Evolutionary conservation across 2,329 filamentous ascomycete species (phyloP), one percentile per base, ranked within the genome.

Genomic region (Pseudopyricularia javanii): DNA sequence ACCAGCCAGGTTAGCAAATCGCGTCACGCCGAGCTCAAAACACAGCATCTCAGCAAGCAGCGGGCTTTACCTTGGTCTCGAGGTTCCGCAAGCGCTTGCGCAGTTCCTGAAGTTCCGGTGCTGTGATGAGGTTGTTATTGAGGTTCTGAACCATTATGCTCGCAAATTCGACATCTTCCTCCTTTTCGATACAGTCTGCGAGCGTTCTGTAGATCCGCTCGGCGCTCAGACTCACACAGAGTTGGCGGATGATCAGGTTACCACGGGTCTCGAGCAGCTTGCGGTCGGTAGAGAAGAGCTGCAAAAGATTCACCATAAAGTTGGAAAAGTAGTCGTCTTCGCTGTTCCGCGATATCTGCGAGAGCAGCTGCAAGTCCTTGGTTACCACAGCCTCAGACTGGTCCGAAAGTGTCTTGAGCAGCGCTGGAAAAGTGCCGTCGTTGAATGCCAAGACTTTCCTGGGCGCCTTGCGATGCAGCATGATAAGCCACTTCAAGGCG

Each of bases 101-200:
- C 57, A 98, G 75, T 60, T 97, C 94, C 1, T 88, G 83, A 30
- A 98, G 74, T 67, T 98, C 91, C 1, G 94, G 93, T 0, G 94
- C 93, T 2, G 94, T 98, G 59, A 98, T 96, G 53, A 98, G 82
- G 62, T 98, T 98, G 68, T 98, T 98, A 71, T 98, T 98, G 51
- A 98, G 76, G 62, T 97, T 97, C 66, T 98, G 93, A 30, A 98
- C 90, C 93, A 98, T 98, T 61, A 98, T 97, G 64, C 91, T 96
- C 15, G 93, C 91, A 68, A 98, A 98, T 66, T 98, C 94, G 43
- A 98, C 82, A 64, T 98, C 93, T 69, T 97, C 93, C 66, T 98
- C 93, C 63, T 91, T 95, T 67, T 97, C 93, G 9, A 98, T 86
- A 60, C 93, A 96, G 61, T 98, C 93, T 26, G 93, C 94, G 57